These are phyloP conservation scores for bread wheat (Triticum aestivum) DNA, from an alignment of 176 grass and related monocot species.

Conservation along the genomic window IWGSC_CS_RefSeq_v2.1 NC_057799.1:162967388-162967887, in stretches of 20 bases:
- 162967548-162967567: constrained; percentile 76
- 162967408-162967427: constrained; percentile 16
- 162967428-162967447: constrained; percentile 30
- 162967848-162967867: constrained; percentile 27
- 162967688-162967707: not conserved
- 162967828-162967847: constrained; percentile 3
- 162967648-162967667: constrained; percentile 12
- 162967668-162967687: constrained; percentile 27
- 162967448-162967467: constrained; percentile 39
- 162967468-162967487: constrained; percentile 44
- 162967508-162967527: constrained; percentile 68
- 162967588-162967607: constrained; percentile 69
- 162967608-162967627: constrained; percentile 57
- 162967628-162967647: constrained; percentile 25
- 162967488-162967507: constrained; percentile 52
- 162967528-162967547: constrained; percentile 64
- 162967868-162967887: not conserved
- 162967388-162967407: constrained; percentile 36
- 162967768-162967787: constrained; percentile 25
- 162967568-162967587: constrained; percentile 74
- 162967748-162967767: constrained; percentile 28
- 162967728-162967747: constrained; percentile 21
- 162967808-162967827: constrained; percentile 27
- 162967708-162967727: constrained; percentile 34
- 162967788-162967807: constrained; percentile 17